A percentile compares a stretch with the other conserved stretches of the same genome.
Conservation (phyloP, 768 basidiomycete genomes). For the Boletellus sp. region DNA sequence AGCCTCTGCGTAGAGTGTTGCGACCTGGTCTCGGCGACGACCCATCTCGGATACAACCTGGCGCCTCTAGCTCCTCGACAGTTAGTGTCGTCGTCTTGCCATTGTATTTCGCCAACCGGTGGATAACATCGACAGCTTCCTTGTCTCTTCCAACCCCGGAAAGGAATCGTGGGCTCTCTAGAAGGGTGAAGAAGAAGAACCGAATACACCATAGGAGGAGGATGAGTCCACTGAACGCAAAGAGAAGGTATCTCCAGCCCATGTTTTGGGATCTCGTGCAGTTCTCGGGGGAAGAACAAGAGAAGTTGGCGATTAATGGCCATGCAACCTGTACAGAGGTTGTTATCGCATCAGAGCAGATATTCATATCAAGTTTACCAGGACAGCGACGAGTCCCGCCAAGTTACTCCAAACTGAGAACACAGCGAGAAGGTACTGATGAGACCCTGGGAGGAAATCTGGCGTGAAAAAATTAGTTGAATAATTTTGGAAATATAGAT, state of each 20-base stretch:
- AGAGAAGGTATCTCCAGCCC: conserved; percentile 63
- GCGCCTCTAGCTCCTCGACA: conserved; percentile 40
- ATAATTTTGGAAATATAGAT: not conserved
- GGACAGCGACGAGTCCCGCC: conserved; percentile 48
- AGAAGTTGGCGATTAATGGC: conserved; percentile 55
- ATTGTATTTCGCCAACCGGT: conserved; percentile 49
- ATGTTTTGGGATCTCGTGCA: conserved; percentile 49
- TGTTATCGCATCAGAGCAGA: not conserved
- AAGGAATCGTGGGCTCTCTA: conserved; percentile 58
- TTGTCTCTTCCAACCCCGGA: conserved; percentile 50
- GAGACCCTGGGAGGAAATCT: conserved; percentile 51
- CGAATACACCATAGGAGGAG: conserved; percentile 51
- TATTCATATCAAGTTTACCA: conserved; percentile 30
- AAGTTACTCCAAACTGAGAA: conserved; percentile 59
- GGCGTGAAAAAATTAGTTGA: conserved; percentile 8
- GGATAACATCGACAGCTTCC: conserved; percentile 48
- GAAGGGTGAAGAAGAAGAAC: conserved; percentile 48
- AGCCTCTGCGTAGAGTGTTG: conserved; percentile 38
- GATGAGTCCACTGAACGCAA: conserved; percentile 50
- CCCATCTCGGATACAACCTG: conserved; percentile 21
- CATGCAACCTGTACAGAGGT: conserved; percentile 46
- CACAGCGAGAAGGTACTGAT: conserved; percentile 57
- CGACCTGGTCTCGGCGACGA: conserved; percentile 15
- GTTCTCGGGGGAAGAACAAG: conserved; percentile 37
- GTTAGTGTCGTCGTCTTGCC: conserved; percentile 40